Evolutionary conservation across 2,329 filamentous ascomycete species (phyloP).

Genomic region (Monilinia polystroma): DNA sequence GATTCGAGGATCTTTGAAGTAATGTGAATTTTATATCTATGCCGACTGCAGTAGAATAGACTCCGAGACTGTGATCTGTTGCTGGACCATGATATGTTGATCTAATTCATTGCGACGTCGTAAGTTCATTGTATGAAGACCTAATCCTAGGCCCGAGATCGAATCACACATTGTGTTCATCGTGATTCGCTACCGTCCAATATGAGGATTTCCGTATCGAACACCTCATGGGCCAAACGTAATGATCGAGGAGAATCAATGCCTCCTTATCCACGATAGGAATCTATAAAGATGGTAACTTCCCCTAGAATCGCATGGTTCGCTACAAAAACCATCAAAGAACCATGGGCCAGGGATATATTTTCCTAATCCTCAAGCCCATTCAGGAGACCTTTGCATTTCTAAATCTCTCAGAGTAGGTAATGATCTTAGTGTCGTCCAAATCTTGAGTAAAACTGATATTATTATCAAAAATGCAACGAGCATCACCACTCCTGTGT

Average conservation of each 20-base stretch:
- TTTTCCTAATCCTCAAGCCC: slow-evolving; percentile 1
- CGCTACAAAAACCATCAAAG: not conserved
- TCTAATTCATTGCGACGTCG: not conserved
- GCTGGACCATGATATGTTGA: not conserved
- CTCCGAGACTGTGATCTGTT: too few relatives aligned
- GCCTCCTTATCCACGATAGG: not conserved
- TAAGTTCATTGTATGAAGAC: not conserved
- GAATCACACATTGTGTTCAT: too few relatives aligned
- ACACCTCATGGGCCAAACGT: too few relatives aligned
- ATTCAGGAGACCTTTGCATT: slow-evolving; percentile 1
- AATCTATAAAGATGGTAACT: not conserved
- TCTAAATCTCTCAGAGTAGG: slow-evolving; percentile 14
- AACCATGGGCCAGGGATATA: not conserved
- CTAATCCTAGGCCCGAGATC: not conserved
- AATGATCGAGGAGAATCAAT: not conserved
- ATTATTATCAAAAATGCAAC: slow-evolving; percentile 19
- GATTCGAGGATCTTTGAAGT: not conserved
- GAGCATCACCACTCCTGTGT: slow-evolving; percentile 12
- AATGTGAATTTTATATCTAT: not conserved
- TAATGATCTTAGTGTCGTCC: slow-evolving; percentile 11
- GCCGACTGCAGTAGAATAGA: too few relatives aligned
- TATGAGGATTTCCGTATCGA: not conserved
- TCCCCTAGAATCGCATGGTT: not conserved
- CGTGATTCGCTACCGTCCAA: not conserved
- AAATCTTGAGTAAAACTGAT: slow-evolving; percentile 13